Evolutionary conservation across 176 grass and related monocot species (phyloP).

Genomic region (Carex littledalei): DNA sequence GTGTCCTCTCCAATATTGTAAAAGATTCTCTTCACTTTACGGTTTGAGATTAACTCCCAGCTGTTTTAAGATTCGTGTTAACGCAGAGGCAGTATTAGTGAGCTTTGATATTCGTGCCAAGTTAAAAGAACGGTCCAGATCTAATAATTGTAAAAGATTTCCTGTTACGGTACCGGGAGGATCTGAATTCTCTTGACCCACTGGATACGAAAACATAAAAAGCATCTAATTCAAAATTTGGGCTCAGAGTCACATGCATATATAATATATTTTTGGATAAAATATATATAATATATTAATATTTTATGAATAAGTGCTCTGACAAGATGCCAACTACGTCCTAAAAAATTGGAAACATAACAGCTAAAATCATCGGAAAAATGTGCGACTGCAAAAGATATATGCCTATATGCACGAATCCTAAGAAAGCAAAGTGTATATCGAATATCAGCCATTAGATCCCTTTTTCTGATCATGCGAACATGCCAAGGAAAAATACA

Average conservation of each 20-base stretch:
- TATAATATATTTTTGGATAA: too few relatives aligned
- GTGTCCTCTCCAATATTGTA: rapidly evolving
- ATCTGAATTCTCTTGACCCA: neutral
- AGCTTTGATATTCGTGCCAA: rapidly evolving
- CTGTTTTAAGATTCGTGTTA: too few relatives aligned
- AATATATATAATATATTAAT: too few relatives aligned
- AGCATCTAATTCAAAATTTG: neutral
- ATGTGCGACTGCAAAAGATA: neutral
- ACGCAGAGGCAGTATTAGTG: too few relatives aligned
- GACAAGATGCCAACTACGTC: neutral
- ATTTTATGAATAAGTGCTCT: neutral
- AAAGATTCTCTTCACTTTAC: too few relatives aligned
- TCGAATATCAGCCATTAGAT: neutral
- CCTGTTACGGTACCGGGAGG: rapidly evolving
- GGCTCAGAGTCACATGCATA: too few relatives aligned
- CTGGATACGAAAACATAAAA: neutral
- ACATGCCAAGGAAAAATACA: neutral
- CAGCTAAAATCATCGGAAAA: neutral
- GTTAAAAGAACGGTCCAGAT: rapidly evolving
- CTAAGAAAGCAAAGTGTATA: neutral
- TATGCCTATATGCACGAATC: neutral
- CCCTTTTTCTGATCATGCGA: neutral
- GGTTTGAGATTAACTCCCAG: too few relatives aligned
- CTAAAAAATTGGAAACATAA: neutral
- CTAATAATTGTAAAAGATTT: rapidly evolving